phyloP scores from a whole-genome alignment of 2,329 filamentous ascomycete species.

The Neofusicoccum laricinum region DNA sequence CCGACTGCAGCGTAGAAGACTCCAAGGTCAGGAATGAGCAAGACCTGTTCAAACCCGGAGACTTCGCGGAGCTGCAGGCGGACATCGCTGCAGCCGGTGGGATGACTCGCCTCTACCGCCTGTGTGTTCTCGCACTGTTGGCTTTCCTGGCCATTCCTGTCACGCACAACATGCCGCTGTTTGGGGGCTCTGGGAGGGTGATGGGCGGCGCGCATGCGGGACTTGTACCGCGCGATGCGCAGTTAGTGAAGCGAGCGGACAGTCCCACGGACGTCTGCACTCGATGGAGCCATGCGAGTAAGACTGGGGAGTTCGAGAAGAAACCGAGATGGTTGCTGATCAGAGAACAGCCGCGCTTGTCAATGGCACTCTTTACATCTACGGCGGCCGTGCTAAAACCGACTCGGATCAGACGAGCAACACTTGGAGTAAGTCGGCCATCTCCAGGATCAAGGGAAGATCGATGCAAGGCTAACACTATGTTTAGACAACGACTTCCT shows the following conservation, averaged over 20 bases:
- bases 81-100: background rate
- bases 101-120: background rate
- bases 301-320: background rate
- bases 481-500: conserved; percentile 66
- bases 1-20: background rate
- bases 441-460: background rate
- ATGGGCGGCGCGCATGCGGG: background rate
- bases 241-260: conserved; percentile 25
- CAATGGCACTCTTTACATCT: conserved; percentile 74
- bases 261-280: conserved; percentile 34
- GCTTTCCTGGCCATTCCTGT: background rate
- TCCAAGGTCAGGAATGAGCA: background rate
- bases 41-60: background rate
- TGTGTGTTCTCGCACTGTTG: background rate
- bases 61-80: background rate
- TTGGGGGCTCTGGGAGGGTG: background rate
- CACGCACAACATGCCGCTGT: background rate
- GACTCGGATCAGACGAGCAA: conserved; percentile 56
- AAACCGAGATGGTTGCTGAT: background rate
- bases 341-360: conserved; percentile 55
- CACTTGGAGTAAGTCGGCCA: conserved; percentile 62
- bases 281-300: conserved; percentile 36
- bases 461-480: conserved; percentile 18
- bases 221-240: background rate
- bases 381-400: conserved; percentile 66